A percentile compares a stretch with the other conserved stretches of the same genome.
These are phyloP conservation scores for Aureobasidium sp. DNA, from an alignment of 2,329 filamentous ascomycete species.

Conservation along the genomic window DNA sequence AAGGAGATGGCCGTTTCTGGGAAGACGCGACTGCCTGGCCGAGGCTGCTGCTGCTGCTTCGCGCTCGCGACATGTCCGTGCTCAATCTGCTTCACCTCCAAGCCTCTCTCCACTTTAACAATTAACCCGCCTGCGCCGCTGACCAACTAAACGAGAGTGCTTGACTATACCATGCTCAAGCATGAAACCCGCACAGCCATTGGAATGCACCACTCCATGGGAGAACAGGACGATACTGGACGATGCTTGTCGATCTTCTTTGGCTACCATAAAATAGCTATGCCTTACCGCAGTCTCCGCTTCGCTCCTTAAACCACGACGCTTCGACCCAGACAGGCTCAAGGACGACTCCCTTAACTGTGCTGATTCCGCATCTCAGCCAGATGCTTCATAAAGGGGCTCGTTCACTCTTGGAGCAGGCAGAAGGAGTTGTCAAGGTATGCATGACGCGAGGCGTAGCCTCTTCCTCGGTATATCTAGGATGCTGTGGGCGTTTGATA, in stretches of 20 bases:
- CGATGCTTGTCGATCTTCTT: too few species aligned
- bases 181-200: too few species aligned
- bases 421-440: conserved; percentile 51
- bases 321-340: conserved; percentile 31
- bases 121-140: not conserved
- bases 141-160: not conserved
- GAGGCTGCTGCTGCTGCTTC: not conserved
- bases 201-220: too few species aligned
- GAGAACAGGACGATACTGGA: too few species aligned
- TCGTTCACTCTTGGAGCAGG: conserved; percentile 52
- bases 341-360: conserved; percentile 22
- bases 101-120: too few species aligned
- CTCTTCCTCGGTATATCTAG: conserved; percentile 44
- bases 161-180: too few species aligned
- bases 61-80: conserved; percentile 5
- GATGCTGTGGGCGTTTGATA: conserved; percentile 41
- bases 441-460: conserved; percentile 46
- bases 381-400: conserved; percentile 40
- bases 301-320: too few species aligned
- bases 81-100: not conserved
- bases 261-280: too few species aligned
- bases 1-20: not conserved
- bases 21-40: conserved; percentile 14
- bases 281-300: too few species aligned
- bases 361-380: conserved; percentile 28